These are phyloP conservation scores for Acer saccharum DNA, from an alignment of 345 rosid species.

Conservation along the genomic window DNA sequence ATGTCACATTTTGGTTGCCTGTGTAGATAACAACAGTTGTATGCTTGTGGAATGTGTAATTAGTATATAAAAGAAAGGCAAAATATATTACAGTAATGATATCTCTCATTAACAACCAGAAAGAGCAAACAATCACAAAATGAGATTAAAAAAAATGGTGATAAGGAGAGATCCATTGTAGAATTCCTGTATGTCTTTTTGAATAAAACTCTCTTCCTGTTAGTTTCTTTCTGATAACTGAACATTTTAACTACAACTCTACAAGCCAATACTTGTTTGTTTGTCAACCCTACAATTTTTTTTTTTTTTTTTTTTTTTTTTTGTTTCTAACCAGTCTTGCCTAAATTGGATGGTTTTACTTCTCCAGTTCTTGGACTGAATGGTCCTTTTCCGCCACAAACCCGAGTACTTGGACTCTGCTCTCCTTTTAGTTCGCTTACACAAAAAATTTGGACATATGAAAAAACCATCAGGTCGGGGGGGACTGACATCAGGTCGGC, in stretches of 20 bases:
- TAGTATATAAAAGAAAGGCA: neutral
- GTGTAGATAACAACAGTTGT: no score
- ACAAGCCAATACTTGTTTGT: neutral
- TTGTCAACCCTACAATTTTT: neutral
- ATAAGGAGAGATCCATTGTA: neutral
- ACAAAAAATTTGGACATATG: slow-evolving; percentile 1
- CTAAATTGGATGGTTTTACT: slow-evolving; percentile 58
- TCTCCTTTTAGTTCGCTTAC: slow-evolving; percentile 55
- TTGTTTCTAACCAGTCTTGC: slow-evolving; percentile 51
- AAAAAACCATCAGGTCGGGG: no score
- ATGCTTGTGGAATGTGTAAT: no score
- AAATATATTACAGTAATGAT: neutral
- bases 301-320: neutral
- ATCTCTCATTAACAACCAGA: neutral
- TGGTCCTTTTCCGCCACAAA: slow-evolving; percentile 54
- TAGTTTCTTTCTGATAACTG: neutral
- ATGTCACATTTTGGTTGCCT: no score
- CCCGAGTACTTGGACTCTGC: slow-evolving; percentile 65
- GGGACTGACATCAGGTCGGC: no score
- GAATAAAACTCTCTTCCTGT: neutral
- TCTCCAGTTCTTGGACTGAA: slow-evolving; percentile 61
- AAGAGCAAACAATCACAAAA: neutral
- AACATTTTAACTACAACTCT: neutral
- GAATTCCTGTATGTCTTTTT: no score
- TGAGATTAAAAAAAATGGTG: neutral